Percentiles rank a stretch among this genome's conserved stretches.
phyloP scores from a whole-genome alignment of 116 monocot genomes.

The Thalassia testudinum region DNA sequence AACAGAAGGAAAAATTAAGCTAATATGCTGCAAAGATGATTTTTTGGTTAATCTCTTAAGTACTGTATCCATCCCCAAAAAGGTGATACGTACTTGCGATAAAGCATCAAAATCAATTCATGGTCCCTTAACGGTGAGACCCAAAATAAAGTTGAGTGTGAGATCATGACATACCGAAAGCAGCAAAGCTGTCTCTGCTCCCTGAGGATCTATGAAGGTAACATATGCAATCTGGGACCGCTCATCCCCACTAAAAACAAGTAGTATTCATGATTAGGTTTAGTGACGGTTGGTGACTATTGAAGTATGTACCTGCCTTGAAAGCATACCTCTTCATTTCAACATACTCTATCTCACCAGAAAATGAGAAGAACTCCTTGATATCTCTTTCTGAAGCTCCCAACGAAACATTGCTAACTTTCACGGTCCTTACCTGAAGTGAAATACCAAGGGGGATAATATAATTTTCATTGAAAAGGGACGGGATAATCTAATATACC shows the following conservation, averaged over 20 bases:
- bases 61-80: too few species aligned
- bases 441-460: too few species aligned
- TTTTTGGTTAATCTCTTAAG: too few species aligned
- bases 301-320: neutral
- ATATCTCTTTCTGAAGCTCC: conserved; percentile 40
- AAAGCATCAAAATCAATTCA: neutral
- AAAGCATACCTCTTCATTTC: conserved; percentile 39
- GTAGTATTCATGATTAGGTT: neutral
- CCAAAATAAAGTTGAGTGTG: neutral
- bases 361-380: conserved; percentile 69
- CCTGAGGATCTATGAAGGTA: conserved; percentile 68
- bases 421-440: conserved; percentile 38
- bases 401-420: conserved; percentile 49
- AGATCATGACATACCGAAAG: conserved; percentile 27
- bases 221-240: conserved; percentile 57
- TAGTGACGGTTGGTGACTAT: neutral
- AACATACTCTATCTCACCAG: conserved; percentile 48
- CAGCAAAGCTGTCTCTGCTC: conserved; percentile 60
- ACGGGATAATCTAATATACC: too few species aligned
- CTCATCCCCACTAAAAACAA: conserved; percentile 34
- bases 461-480: too few species aligned
- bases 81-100: too few species aligned
- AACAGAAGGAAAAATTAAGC: neutral
- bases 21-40: neutral
- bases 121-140: neutral